Conservation (phyloP, 2,329 filamentous ascomycete genomes). For the Xylogone sp. region DNA sequence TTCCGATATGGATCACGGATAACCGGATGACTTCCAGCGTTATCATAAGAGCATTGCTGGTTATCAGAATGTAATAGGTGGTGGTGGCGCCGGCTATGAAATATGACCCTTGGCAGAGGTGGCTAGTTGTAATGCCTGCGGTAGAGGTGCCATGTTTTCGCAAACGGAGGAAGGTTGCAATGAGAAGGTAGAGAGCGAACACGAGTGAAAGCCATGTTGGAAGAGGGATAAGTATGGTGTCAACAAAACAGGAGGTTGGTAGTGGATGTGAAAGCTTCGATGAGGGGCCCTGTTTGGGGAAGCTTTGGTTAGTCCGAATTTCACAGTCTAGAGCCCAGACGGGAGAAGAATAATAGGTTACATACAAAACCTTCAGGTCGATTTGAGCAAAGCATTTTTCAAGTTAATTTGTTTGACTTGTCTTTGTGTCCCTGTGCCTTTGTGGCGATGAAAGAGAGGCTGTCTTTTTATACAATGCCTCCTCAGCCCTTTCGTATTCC, state of each 20-base stretch:
- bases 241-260: constrained; percentile 33
- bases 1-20: constrained; percentile 24
- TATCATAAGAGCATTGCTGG: constrained; percentile 27
- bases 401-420: too few species aligned
- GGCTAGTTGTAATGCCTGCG: constrained; percentile 12
- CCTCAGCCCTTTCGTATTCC: too few species aligned
- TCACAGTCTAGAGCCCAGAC: background rate
- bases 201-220: constrained; percentile 29
- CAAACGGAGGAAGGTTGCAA: constrained; percentile 15
- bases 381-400: constrained; percentile 22
- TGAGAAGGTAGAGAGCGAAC: constrained; percentile 17
- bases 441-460: too few species aligned
- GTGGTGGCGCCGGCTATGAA: background rate
- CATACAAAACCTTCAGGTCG: constrained; percentile 30
- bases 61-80: constrained; percentile 28
- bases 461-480: too few species aligned
- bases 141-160: constrained; percentile 18
- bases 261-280: constrained; percentile 28
- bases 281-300: constrained; percentile 22
- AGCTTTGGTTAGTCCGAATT: background rate
- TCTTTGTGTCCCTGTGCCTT: too few species aligned
- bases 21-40: constrained; percentile 31
- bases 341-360: constrained; percentile 1
- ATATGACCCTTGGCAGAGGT: background rate
- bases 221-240: constrained; percentile 31